phyloP scores from a whole-genome alignment of 176 grass and related monocot genomes.

The Canna indica region DNA sequence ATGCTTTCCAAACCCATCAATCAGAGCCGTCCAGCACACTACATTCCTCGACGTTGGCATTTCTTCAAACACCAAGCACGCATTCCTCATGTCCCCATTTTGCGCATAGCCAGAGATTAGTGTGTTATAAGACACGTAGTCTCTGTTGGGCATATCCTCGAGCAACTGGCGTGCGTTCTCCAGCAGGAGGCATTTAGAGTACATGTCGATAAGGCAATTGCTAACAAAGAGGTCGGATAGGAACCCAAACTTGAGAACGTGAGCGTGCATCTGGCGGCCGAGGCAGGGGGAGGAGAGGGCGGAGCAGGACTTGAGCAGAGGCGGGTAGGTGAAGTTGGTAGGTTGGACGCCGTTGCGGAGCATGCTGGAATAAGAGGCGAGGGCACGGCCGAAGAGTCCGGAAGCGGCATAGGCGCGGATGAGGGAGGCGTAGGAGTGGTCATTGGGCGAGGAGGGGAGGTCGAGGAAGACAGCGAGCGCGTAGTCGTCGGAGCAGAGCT shows the following conservation, averaged over 20 bases:
- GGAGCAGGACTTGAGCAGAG: slow-evolving; percentile 2
- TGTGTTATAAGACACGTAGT: not conserved
- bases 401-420: not conserved
- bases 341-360: not conserved
- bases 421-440: slow-evolving; percentile 7
- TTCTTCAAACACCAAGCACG: slow-evolving; percentile 2
- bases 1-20: slow-evolving; percentile 6
- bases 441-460: not conserved
- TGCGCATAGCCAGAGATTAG: not conserved
- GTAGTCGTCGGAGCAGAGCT: not conserved
- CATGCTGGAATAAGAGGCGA: not conserved
- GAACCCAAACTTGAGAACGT: slow-evolving; percentile 1
- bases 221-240: not conserved
- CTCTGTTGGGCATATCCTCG: not conserved
- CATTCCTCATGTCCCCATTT: not conserved
- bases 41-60: not conserved
- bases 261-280: not conserved
- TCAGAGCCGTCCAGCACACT: not conserved
- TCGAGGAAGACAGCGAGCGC: slow-evolving; percentile 3
- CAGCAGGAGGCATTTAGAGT: not conserved
- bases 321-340: slow-evolving; percentile 2
- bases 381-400: not conserved
- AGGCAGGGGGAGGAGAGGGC: slow-evolving; percentile 1
- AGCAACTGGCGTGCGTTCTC: not conserved
- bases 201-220: not conserved